Conservation (phyloP, 768 basidiomycete species). For the Kwoniella heveanensis region DNA sequence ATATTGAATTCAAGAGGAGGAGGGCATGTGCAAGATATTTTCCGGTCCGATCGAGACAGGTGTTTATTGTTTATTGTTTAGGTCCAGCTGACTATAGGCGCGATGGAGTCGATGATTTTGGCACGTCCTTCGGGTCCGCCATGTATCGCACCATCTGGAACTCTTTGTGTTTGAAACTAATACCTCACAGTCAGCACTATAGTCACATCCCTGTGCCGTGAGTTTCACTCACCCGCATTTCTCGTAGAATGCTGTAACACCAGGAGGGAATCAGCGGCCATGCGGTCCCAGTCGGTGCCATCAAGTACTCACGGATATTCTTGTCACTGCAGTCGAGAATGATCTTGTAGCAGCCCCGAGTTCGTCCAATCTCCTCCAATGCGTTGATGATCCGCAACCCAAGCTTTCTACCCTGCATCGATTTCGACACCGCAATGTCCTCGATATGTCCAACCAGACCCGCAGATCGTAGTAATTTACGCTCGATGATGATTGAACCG, state of each 20-base stretch:
- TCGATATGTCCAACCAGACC: constrained; percentile 93
- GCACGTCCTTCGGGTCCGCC: constrained; percentile 22
- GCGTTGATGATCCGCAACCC: constrained; percentile 85
- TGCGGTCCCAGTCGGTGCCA: neutral
- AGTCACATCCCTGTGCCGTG: neutral
- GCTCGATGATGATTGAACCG: constrained; percentile 84
- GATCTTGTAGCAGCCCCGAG: constrained; percentile 85
- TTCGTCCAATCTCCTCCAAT: constrained; percentile 77
- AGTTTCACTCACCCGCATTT: constrained; percentile 65
- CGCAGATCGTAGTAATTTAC: constrained; percentile 87
- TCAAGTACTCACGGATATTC: constrained; percentile 78
- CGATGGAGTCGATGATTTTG: constrained; percentile 18
- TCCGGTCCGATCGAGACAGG: neutral
- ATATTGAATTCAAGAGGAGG: neutral
- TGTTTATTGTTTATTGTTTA: neutral
- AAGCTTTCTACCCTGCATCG: constrained; percentile 86
- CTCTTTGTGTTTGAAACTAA: constrained; percentile 72
- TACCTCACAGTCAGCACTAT: neutral
- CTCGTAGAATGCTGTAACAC: constrained; percentile 79
- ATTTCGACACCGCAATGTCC: constrained; percentile 90
- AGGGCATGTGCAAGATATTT: neutral
- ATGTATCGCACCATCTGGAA: constrained; percentile 74
- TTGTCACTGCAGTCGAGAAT: constrained; percentile 90
- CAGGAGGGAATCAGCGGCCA: neutral
- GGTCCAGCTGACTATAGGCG: constrained; percentile 5